Percentiles rank a stretch among this genome's conserved stretches.
phyloP scores from a whole-genome alignment of 768 basidiomycete genomes.

The Auriscalpium microsporum region DNA sequence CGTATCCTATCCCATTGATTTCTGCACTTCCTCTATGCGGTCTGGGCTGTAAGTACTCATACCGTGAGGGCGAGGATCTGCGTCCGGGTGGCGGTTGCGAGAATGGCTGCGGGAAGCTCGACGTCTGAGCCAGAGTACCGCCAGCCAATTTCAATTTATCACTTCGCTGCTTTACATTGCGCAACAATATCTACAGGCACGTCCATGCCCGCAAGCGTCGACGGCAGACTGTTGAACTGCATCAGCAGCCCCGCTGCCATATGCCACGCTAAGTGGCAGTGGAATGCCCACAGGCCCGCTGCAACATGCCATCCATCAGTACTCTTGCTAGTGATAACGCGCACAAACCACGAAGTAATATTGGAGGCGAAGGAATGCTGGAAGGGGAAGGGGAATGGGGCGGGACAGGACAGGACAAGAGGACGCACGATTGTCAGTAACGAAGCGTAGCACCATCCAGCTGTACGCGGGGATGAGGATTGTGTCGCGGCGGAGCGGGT shows the following conservation, averaged over 20 bases:
- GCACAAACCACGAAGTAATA: background rate
- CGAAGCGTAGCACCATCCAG: conserved; percentile 7
- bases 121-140: no score
- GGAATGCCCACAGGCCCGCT: conserved; percentile 13
- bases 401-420: background rate
- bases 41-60: no score
- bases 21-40: no score
- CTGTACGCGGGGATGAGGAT: conserved; percentile 9
- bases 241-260: conserved; percentile 10
- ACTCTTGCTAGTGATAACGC: no score
- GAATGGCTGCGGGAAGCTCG: no score
- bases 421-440: conserved; percentile 11
- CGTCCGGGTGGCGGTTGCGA: no score
- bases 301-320: background rate
- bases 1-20: no score
- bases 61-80: no score
- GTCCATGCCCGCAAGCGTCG: background rate
- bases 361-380: background rate
- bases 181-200: conserved; percentile 6
- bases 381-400: background rate
- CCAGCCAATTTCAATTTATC: no score
- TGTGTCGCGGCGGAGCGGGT: conserved; percentile 10
- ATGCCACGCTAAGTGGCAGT: conserved; percentile 11
- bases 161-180: background rate
- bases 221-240: conserved; percentile 5